Conservation (phyloP, 1,284 basidiomycete genomes). For the Microbotryum silenes-acaulis region DNA sequence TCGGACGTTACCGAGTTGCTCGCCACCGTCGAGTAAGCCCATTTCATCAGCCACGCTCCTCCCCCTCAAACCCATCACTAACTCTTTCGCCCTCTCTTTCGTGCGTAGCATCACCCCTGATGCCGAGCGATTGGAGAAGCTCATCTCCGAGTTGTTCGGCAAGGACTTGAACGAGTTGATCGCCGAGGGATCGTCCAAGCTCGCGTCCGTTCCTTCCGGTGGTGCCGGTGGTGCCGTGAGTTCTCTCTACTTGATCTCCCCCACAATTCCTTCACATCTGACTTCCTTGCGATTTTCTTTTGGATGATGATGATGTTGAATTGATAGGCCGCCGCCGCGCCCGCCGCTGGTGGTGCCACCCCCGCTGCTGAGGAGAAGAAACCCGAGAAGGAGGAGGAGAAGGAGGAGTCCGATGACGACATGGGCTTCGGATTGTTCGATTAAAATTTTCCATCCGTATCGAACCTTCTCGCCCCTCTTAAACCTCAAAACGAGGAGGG, state of each 20-base stretch:
- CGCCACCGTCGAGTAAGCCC: conserved; percentile 55
- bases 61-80: background rate
- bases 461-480: too few relatives aligned
- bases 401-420: conserved; percentile 53
- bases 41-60: background rate
- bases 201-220: conserved; percentile 68
- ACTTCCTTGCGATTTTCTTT: too few relatives aligned
- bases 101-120: conserved; percentile 72
- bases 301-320: too few relatives aligned
- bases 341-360: conserved; percentile 55
- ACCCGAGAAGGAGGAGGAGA: conserved; percentile 68
- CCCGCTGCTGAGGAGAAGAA: conserved; percentile 62
- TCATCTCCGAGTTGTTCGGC: conserved; percentile 86
- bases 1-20: conserved; percentile 87
- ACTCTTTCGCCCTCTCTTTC: background rate
- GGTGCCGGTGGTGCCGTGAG: conserved; percentile 37
- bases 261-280: too few relatives aligned
- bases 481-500: too few relatives aligned
- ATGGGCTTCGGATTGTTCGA: conserved; percentile 85
- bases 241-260: too few relatives aligned
- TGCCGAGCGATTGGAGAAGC: conserved; percentile 68
- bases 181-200: conserved; percentile 82
- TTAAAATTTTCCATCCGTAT: conserved; percentile 48
- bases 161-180: conserved; percentile 91
- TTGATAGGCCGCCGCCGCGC: conserved; percentile 48